These are phyloP conservation scores for Pyrus communis DNA, from an alignment of 306 rosid species.

Conservation along the genomic window DNA sequence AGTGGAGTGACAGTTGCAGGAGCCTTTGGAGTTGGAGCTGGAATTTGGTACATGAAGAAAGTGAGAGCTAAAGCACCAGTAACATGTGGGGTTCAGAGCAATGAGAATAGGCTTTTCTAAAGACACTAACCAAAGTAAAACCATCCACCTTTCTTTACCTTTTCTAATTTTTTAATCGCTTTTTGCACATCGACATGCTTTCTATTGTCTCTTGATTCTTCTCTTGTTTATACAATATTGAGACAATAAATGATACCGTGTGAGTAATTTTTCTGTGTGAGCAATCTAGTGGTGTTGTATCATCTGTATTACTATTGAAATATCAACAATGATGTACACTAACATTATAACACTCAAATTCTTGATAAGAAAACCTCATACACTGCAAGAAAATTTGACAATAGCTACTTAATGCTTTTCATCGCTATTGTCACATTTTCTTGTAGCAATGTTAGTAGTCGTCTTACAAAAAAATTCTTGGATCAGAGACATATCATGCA, in stretches of 20 bases:
- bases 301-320: not conserved
- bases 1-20: slow-evolving; percentile 66
- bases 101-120: slow-evolving; percentile 81
- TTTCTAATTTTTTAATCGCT: not conserved
- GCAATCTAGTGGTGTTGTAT: not conserved
- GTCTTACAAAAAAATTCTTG: not conserved
- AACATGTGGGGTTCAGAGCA: slow-evolving; percentile 85
- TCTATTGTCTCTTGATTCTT: not conserved
- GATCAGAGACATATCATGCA: not conserved
- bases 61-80: slow-evolving; percentile 73
- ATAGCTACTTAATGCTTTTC: not conserved
- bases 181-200: slow-evolving; percentile 3
- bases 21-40: slow-evolving; percentile 77
- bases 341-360: not conserved
- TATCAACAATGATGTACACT: not conserved
- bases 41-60: slow-evolving; percentile 67
- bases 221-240: not conserved
- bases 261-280: not conserved
- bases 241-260: not conserved
- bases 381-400: not conserved
- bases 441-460: not conserved
- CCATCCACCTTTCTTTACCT: slow-evolving; percentile 18
- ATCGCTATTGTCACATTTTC: not conserved
- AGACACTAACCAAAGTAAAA: slow-evolving; percentile 10
- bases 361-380: not conserved